Base-by-base conservation (phyloP, 2,329 filamentous ascomycete species). In the Colletotrichum spinosum region DNA sequence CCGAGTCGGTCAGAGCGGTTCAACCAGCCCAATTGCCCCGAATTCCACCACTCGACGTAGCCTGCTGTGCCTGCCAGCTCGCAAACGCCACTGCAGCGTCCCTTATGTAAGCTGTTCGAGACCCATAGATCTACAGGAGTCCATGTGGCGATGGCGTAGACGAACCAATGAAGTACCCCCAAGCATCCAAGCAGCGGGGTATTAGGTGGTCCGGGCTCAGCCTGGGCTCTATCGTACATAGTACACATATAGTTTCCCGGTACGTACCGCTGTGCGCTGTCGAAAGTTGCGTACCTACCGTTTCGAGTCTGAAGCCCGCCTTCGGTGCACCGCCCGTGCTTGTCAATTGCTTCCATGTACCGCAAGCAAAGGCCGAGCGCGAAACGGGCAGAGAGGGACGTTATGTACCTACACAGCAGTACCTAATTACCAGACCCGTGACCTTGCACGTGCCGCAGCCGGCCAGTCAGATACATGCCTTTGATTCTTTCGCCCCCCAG, bases 111-210 rank as follows among this genome's bases (percentile, higher is more conserved):
- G 52, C 37, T 25, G 4, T 5, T 25, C 25, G 44, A 37, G 55
- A 59, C 60, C 64, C 64, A 67, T 60, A 38, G 64, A 67, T 67
- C 64, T 65, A 46, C 64, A 65, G 64, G 54, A 65, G 49, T 59
- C 55, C 56, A 49, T 65, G 64, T 67, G 59, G 53, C 64, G 60
- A 67, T 55, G 49, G 34, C 12, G 12, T 8, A 50, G 13, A 13
- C 51, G 41, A 39, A 12, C 63, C 46, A 66, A 66, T 66, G n/a
- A 42, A 15, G 35, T 37, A 25, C 3, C 17, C 38, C 34, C 10
- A 13, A 8, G 6, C 34, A 6, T 5, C 17, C 13, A 52, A 53
- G 62, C 10, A 54, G 62, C 54, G 62, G 42, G 15, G 37, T 7
- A 35, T n/a, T 42, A 12, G 38, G 50, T 62, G 58, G 63, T 39